Conservation (phyloP, 305 asterid genomes). For the Rubia peregrina region DNA sequence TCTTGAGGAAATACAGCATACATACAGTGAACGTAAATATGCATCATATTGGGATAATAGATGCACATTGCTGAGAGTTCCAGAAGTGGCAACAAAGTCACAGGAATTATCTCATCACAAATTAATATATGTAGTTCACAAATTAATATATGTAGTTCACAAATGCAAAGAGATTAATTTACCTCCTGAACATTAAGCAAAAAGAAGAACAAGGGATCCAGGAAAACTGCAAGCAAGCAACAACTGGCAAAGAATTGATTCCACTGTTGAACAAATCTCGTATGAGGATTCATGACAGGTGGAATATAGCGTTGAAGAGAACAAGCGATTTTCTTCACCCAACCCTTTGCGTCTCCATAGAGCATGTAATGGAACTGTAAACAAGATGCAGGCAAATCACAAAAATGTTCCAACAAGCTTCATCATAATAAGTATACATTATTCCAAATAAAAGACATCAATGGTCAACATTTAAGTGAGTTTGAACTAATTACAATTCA, state of each 20-base stretch:
- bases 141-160: not conserved
- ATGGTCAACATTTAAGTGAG: not conserved
- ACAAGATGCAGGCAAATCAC: conserved; percentile 14
- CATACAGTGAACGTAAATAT: not conserved
- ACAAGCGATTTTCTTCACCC: conserved; percentile 44
- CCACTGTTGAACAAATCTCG: conserved; percentile 63
- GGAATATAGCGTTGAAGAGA: conserved; percentile 45
- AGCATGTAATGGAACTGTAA: conserved; percentile 58
- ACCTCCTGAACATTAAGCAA: conserved; percentile 55
- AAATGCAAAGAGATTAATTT: conserved; percentile 5
- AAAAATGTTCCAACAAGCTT: conserved; percentile 13
- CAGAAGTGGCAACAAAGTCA: not conserved
- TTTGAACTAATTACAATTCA: not conserved
- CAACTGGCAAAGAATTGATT: conserved; percentile 62
- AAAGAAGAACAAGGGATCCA: conserved; percentile 83
- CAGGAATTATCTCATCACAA: not conserved
- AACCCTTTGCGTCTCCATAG: conserved; percentile 69
- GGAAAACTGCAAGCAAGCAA: conserved; percentile 57
- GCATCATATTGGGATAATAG: not conserved
- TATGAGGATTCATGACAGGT: conserved; percentile 77
- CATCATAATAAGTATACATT: not conserved
- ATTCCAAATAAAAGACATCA: conserved; percentile 1
- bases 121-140: not conserved
- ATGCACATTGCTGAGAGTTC: not conserved
- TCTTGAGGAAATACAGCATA: conserved; percentile 4